Evolutionary conservation across 192 early-diverging fungal species (phyloP), one percentile per base, ranked within the genome.

Genomic region (Mortierella claussenii): DNA sequence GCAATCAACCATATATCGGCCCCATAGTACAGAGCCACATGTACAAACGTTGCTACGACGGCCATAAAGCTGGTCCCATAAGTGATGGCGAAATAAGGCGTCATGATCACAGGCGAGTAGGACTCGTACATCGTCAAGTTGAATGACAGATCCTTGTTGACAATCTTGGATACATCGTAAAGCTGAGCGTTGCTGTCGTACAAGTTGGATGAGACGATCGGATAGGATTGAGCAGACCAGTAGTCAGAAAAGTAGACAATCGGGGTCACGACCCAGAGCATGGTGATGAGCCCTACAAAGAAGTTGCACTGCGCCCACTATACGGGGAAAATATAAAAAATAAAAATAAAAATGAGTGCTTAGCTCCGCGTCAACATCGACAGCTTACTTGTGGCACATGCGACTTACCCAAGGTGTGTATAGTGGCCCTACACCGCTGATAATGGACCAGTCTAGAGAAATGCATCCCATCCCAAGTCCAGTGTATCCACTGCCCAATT

Each of bases 401-500:
- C 21, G 12, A 37, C 61, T 59, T 74, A 74, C 69, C 69, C 69
- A 74, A 34, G 69, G 69, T 4, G 69, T 74, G 32, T 58, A 74
- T 11, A 74, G 36, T 27, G 69, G 69, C 18, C 69, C 69, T 0
- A 74, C 61, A 21, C 69, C 69, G 17, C 69, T 74, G 60, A 74
- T 62, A 53, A 74, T 74, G 13, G 69, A 74, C 93, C 93, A 95
- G 80, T 95, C 93, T 7, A 94, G 65, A 2, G 89, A 82, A 28
- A 94, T 86, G 60, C 85, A 87, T 30, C 91, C 80, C 47, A 94
- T 84, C 0, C 92, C 92, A 26, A 92, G 76, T 8, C 92, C 92
- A 23, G 81, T 67, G 24, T 80, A 54, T 11, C 84, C 86, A 61
- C 81, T 82, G 28, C 86, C 62, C 5, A 78, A 52, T 23, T 68